Percentiles rank a stretch among this genome's conserved stretches.
phyloP scores from a whole-genome alignment of 2,329 filamentous ascomycete genomes.

The Scytalidium sp. region DNA sequence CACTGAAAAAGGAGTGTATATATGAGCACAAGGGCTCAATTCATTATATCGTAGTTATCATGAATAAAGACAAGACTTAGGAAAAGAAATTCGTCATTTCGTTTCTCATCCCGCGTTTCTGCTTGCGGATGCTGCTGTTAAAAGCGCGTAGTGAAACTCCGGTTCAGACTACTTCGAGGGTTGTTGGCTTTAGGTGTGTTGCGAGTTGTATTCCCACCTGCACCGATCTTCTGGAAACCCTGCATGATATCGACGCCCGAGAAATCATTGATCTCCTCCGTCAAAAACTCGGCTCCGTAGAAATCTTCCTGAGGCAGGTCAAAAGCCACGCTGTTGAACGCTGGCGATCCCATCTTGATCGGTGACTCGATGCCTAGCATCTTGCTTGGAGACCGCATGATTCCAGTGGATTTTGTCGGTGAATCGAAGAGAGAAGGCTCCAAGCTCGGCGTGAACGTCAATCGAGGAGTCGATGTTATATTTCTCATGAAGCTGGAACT shows the following conservation, averaged over 20 bases:
- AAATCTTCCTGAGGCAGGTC: slow-evolving; percentile 43
- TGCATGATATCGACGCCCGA: slow-evolving; percentile 69
- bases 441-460: slow-evolving; percentile 41
- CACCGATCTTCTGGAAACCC: slow-evolving; percentile 72
- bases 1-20: not conserved
- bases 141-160: slow-evolving; percentile 29
- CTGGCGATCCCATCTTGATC: slow-evolving; percentile 17
- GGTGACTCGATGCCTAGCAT: slow-evolving; percentile 31
- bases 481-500: slow-evolving; percentile 46
- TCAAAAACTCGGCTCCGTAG: slow-evolving; percentile 51
- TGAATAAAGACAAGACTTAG: slow-evolving; percentile 1
- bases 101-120: not conserved
- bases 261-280: slow-evolving; percentile 56
- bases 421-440: slow-evolving; percentile 43
- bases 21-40: not conserved
- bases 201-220: slow-evolving; percentile 36
- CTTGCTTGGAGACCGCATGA: slow-evolving; percentile 52
- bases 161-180: slow-evolving; percentile 21
- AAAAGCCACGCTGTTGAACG: slow-evolving; percentile 18
- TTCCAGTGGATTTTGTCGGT: slow-evolving; percentile 55
- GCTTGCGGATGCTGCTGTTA: slow-evolving; percentile 10
- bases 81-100: slow-evolving; percentile 9
- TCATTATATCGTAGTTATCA: slow-evolving; percentile 17
- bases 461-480: slow-evolving; percentile 45
- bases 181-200: slow-evolving; percentile 17